Evolutionary conservation across 345 rosid genomes (phyloP).

Genomic region (Gossypium mustelinum): DNA sequence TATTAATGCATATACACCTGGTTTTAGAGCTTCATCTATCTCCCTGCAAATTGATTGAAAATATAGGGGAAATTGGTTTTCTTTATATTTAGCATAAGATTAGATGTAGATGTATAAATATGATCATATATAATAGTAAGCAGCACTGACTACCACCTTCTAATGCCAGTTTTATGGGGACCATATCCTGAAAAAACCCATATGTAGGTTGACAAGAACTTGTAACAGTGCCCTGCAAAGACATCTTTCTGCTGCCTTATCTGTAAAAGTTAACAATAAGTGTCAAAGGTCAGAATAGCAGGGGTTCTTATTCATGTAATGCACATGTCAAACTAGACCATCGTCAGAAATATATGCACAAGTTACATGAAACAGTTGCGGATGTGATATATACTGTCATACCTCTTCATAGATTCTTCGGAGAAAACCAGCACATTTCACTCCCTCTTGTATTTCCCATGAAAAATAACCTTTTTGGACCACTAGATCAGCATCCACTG

Average conservation of each 20-base stretch:
- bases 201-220: slow-evolving; percentile 69
- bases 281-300: slow-evolving; percentile 13
- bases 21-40: slow-evolving; percentile 78
- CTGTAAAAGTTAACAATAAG: slow-evolving; percentile 37
- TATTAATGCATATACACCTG: slow-evolving; percentile 84
- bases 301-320: neutral
- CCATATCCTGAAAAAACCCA: slow-evolving; percentile 74
- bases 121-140: neutral
- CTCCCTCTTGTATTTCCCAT: slow-evolving; percentile 56
- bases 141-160: slow-evolving; percentile 41
- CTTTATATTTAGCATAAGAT: slow-evolving; percentile 6
- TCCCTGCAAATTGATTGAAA: slow-evolving; percentile 50
- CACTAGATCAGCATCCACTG: slow-evolving; percentile 30
- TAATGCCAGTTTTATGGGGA: slow-evolving; percentile 68
- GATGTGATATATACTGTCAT: neutral
- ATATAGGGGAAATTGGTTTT: neutral
- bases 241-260: slow-evolving; percentile 74
- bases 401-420: slow-evolving; percentile 98
- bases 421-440: slow-evolving; percentile 66
- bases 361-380: neutral
- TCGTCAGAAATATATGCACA: neutral
- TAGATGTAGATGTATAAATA: neutral
- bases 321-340: neutral
- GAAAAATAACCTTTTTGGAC: slow-evolving; percentile 35
- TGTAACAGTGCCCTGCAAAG: slow-evolving; percentile 67